Conservation (phyloP, 192 early-diverging fungal genomes). For the Umbelopsis sp. region DNA sequence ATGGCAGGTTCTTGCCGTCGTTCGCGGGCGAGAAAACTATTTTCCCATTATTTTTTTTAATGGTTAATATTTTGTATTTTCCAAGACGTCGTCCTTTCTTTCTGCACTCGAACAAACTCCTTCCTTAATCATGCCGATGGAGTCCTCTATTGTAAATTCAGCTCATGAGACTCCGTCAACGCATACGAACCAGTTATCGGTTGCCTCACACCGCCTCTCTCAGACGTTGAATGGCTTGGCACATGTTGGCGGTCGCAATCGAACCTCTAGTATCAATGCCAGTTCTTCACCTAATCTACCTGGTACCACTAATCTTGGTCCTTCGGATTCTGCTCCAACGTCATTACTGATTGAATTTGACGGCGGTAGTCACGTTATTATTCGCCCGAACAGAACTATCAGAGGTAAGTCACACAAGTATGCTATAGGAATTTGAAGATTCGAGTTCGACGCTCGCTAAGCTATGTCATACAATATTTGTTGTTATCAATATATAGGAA, state of each 20-base stretch:
- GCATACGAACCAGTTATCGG: neutral
- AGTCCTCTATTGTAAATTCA: neutral
- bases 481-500: constrained; percentile 21
- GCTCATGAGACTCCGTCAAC: neutral
- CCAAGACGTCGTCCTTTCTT: neutral
- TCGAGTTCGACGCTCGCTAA: neutral
- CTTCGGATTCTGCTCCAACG: neutral
- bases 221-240: constrained; percentile 6
- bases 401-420: constrained; percentile 21
- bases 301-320: neutral
- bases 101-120: neutral
- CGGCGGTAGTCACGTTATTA: constrained; percentile 36
- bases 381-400: constrained; percentile 38
- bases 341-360: constrained; percentile 34
- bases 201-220: constrained; percentile 2
- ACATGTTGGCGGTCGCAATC: constrained; percentile 12
- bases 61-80: too few species aligned
- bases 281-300: neutral
- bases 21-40: neutral
- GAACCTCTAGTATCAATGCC: neutral
- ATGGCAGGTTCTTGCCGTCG: neutral
- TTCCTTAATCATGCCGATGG: neutral
- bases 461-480: too few species aligned
- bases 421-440: neutral
- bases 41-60: neutral